Evolutionary conservation across 176 grass and related monocot genomes (phyloP).

Genomic region (Eragrostis curvula): DNA sequence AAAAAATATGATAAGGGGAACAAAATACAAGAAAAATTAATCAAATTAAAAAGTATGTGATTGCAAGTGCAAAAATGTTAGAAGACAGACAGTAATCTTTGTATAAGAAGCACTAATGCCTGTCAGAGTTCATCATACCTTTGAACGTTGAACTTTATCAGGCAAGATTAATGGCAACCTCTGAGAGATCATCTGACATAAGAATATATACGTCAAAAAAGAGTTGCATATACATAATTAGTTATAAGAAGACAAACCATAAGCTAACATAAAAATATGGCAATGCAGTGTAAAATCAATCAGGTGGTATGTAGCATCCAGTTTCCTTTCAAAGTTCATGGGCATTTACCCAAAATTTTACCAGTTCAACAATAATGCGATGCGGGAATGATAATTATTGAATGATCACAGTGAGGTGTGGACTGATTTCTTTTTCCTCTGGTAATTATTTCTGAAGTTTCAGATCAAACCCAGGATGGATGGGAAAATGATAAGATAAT

Average conservation of each 20-base stretch:
- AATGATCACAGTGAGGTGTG: not conserved
- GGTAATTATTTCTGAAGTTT: not conserved
- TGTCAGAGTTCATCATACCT: slow-evolving; percentile 62
- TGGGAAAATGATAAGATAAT: not conserved
- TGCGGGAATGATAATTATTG: not conserved
- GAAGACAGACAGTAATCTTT: slow-evolving; percentile 7
- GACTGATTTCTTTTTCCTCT: not conserved
- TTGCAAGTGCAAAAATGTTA: slow-evolving; percentile 21
- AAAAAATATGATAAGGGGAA: not conserved
- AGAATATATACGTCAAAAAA: slow-evolving; percentile 28
- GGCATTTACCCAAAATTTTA: not conserved
- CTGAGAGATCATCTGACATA: slow-evolving; percentile 78
- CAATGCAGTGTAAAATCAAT: slow-evolving; percentile 9
- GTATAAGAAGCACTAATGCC: slow-evolving; percentile 31
- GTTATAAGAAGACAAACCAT: not conserved
- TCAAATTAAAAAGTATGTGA: slow-evolving; percentile 4
- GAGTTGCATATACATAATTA: slow-evolving; percentile 29
- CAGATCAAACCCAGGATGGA: not conserved
- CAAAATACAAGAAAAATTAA: not conserved
- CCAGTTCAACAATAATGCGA: not conserved
- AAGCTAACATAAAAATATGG: slow-evolving; percentile 24
- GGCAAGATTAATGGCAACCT: slow-evolving; percentile 83
- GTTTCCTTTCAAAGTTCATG: slow-evolving; percentile 4
- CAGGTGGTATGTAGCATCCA: slow-evolving; percentile 2
- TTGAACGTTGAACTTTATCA: slow-evolving; percentile 96